Conservation (phyloP, 768 basidiomycete genomes). For the Phylloporus sp. region DNA sequence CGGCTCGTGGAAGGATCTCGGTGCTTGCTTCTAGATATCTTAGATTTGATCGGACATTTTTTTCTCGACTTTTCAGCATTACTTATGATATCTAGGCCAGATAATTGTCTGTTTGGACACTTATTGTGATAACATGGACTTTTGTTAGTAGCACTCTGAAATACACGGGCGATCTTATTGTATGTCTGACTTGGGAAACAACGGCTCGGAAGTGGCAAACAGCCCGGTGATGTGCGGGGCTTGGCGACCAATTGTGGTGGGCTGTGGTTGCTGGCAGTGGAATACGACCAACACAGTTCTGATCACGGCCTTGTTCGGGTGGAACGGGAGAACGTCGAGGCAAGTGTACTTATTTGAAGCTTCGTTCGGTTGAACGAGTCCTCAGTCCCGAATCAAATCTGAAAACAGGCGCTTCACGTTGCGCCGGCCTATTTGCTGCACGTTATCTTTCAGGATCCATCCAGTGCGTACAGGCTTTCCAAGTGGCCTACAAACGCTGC, state of each 20-base stretch:
- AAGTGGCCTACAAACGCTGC: no score
- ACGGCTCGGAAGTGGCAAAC: neutral
- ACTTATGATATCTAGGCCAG: neutral
- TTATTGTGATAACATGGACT: no score
- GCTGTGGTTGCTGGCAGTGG: conserved; percentile 14
- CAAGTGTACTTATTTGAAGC: neutral
- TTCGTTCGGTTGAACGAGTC: neutral
- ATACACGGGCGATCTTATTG: neutral
- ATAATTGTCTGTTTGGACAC: no score
- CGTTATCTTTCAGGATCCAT: conserved; percentile 3
- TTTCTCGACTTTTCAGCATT: no score
- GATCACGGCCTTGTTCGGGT: conserved; percentile 13
- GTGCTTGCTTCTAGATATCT: conserved; percentile 16
- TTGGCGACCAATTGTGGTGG: conserved; percentile 7
- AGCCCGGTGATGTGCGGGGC: conserved; percentile 26
- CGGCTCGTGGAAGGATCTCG: conserved; percentile 23
- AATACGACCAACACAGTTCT: conserved; percentile 3
- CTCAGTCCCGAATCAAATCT: no score
- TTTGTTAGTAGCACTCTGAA: neutral
- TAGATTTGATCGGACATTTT: neutral
- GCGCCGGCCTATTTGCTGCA: neutral
- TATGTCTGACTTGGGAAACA: neutral
- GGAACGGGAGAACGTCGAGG: conserved; percentile 3
- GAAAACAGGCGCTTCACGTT: no score
- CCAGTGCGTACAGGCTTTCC: neutral